These are phyloP conservation scores for Globisporangium megalacanthum DNA, from an alignment of 352 stramenopile species.

Conservation along the genomic window DNA sequence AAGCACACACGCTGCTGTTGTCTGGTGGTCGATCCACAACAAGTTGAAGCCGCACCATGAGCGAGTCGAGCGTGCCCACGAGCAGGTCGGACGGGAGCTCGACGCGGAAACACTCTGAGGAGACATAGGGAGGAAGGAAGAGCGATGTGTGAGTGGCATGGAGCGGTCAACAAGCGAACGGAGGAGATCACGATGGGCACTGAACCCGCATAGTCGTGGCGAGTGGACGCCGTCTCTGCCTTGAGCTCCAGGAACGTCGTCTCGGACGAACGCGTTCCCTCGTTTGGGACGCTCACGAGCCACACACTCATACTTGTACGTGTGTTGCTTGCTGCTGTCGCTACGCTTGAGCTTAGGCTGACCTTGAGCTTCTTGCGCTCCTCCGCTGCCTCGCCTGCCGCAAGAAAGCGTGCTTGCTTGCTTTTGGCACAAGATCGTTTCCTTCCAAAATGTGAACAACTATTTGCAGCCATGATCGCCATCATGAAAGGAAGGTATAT, in stretches of 20 bases:
- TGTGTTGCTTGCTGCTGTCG: background rate
- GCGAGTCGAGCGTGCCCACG: conserved; percentile 96
- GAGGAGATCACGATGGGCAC: background rate
- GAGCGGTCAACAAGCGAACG: background rate
- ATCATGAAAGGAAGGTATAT: no score
- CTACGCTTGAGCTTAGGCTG: background rate
- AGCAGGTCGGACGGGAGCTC: conserved; percentile 92
- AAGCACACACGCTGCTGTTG: background rate
- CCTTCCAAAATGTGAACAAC: no score
- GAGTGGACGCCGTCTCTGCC: conserved; percentile 73
- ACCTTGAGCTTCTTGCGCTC: background rate
- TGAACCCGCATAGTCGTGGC: conserved; percentile 60
- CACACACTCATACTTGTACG: conserved; percentile 34
- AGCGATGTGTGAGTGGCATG: background rate
- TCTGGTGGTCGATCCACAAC: background rate
- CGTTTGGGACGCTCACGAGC: conserved; percentile 83
- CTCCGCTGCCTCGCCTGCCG: no score
- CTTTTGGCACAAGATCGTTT: no score
- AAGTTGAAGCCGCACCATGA: conserved; percentile 80
- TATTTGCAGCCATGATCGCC: no score
- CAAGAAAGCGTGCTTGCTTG: no score
- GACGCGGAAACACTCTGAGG: conserved; percentile 71
- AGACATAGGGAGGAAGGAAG: background rate
- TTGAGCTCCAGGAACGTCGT: conserved; percentile 85
- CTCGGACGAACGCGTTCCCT: conserved; percentile 73